phyloP scores from a whole-genome alignment of 2,329 filamentous ascomycete genomes.

The Fusarium vanettenii region DNA sequence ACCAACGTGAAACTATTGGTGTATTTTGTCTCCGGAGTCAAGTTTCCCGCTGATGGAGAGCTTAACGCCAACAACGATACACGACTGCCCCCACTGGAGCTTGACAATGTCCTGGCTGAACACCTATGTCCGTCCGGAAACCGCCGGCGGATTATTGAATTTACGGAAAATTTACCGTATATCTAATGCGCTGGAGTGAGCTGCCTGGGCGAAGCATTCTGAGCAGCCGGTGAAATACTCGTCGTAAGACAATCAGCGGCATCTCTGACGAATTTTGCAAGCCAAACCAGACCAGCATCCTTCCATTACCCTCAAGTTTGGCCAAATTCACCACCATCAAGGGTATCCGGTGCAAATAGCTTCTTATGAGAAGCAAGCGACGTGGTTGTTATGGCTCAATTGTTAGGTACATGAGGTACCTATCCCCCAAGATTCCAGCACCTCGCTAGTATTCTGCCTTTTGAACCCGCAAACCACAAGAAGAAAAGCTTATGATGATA shows the following conservation, averaged over 20 bases:
- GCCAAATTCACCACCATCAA: neutral
- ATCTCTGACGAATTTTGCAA: neutral
- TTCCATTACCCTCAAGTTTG: neutral
- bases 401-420: neutral
- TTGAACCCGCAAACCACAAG: too few species aligned
- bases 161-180: too few species aligned
- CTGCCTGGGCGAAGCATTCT: too few species aligned
- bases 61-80: neutral
- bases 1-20: neutral
- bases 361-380: neutral
- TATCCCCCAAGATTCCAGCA: too few species aligned
- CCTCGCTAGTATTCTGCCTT: too few species aligned
- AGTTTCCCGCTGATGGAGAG: neutral
- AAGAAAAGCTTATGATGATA: too few species aligned
- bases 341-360: neutral
- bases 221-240: too few species aligned
- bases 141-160: too few species aligned
- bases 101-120: neutral
- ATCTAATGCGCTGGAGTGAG: too few species aligned
- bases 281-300: neutral
- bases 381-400: neutral
- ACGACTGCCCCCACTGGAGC: neutral
- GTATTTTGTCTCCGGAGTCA: neutral
- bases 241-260: too few species aligned
- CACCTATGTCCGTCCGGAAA: too few species aligned